Evolutionary conservation across 148 eudicot genomes (phyloP), one percentile per base, ranked within the genome.

Genomic region (Chenopodium formosanum): DNA sequence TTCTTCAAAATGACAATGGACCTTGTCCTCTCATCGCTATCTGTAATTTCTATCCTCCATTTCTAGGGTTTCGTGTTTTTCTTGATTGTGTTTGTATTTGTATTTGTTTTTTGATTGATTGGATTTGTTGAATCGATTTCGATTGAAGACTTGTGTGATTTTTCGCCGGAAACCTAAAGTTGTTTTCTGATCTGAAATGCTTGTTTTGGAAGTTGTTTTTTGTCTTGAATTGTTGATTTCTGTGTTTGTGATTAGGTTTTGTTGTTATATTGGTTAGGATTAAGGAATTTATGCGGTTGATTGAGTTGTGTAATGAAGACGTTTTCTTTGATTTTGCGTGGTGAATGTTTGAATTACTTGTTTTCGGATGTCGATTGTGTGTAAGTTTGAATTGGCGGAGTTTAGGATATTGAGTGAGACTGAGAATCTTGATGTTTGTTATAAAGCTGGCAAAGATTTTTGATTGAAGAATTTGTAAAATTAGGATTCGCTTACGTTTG

Each of bases 1-100:
- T 95, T 84, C 96, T 95, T 47, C 99, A 95, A 77, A 95, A 95
- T 82, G 97, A 93, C 79, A 95, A 95, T 89, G 99, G 99, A 56
- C 99, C 99, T 70, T 93, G 99, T 73, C 99, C 97, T 80, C 99
- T 95, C 83, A 92, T 93, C 81, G 97, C 97, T 52, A 93, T 95
- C 74, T 93, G 99, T 95, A 93, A 70, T 2, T 6, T 81, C 52
- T 82, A 78, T 75, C 63, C 9, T 67, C 25, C 31, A 34, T 73
- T 71, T 82, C 82, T 90, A 85, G 85, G 88, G 90, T 88, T 88
- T 85, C 70, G 8, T 63, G 70, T 78, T 82, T 50, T 46, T 52
- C 53, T 46, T 81, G 29, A 53, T 83, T 77, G 32, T 47, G 7
- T 58, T 27, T 34, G 25, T 25, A 25, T 63, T 65, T 9, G 16